Conservation (phyloP, 192 early-diverging fungal genomes). For the Funneliformis mosseae region DNA sequence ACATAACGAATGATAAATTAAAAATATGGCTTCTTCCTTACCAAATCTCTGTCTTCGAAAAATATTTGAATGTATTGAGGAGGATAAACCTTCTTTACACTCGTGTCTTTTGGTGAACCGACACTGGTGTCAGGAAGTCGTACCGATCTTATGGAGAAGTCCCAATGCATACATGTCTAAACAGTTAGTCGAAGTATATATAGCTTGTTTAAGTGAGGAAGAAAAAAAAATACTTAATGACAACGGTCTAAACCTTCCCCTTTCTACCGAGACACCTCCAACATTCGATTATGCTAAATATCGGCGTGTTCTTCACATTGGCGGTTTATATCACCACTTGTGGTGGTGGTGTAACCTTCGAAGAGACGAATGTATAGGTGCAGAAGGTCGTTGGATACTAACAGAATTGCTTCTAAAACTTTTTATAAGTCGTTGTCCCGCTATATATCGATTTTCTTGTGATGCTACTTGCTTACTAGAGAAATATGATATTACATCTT, state of each 20-base stretch:
- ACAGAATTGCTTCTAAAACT: constrained; percentile 7
- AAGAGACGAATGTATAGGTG: constrained; percentile 14
- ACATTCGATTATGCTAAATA: constrained; percentile 20
- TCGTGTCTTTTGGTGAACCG: constrained; percentile 25
- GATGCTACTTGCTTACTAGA: constrained; percentile 4
- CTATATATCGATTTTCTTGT: constrained; percentile 18
- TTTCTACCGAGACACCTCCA: constrained; percentile 3
- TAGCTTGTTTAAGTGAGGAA: constrained; percentile 9
- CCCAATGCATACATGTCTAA: constrained; percentile 18
- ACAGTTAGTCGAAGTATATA: constrained; percentile 23
- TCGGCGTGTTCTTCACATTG: constrained; percentile 17
- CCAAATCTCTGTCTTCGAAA: constrained; percentile 17
- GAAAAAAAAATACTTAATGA: constrained; percentile 23
- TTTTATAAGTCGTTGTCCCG: constrained; percentile 13
- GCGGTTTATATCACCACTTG: constrained; percentile 10
- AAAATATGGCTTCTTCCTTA: constrained; percentile 20
- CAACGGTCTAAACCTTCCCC: constrained; percentile 18
- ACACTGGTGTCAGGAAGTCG: constrained; percentile 25
- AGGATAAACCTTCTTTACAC: constrained; percentile 18
- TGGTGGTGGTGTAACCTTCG: constrained; percentile 27
- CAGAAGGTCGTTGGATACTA: constrained; percentile 11
- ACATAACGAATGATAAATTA: background rate
- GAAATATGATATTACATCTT: constrained; percentile 3
- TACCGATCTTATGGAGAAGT: constrained; percentile 14
- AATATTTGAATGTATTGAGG: constrained; percentile 15